Evolutionary conservation across 2,329 filamentous ascomycete genomes (phyloP).

Genomic region (Colletotrichum salicis): DNA sequence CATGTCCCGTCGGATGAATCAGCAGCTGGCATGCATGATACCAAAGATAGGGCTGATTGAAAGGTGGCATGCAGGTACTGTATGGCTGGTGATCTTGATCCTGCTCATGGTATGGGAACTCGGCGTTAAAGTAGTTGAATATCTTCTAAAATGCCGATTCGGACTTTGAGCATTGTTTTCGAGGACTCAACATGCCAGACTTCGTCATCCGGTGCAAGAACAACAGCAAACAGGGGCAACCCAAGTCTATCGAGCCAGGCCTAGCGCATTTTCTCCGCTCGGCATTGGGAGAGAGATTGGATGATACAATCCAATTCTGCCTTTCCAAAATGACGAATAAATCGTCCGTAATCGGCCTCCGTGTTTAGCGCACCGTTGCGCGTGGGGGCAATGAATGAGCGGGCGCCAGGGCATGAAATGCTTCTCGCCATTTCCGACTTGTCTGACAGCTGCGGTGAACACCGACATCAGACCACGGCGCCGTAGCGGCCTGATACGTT

Average conservation of each 20-base stretch:
- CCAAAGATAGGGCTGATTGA: background rate
- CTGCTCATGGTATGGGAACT: background rate
- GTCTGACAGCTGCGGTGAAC: slow-evolving; percentile 8
- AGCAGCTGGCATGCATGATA: background rate
- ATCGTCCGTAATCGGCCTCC: background rate
- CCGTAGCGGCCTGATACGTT: background rate
- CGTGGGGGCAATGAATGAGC: background rate
- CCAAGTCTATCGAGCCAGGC: slow-evolving; percentile 4
- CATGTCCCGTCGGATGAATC: background rate
- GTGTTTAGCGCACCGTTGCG: slow-evolving; percentile 1
- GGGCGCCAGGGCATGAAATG: background rate
- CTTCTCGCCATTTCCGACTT: slow-evolving; percentile 25
- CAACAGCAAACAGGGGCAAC: background rate
- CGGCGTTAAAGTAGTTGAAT: background rate
- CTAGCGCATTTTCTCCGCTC: slow-evolving; percentile 16
- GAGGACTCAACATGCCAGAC: background rate
- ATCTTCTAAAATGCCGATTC: background rate
- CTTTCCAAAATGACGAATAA: background rate
- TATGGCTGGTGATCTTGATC: background rate
- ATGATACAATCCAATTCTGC: background rate
- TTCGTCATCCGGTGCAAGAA: background rate
- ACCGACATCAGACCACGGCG: slow-evolving; percentile 9
- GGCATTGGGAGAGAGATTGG: slow-evolving; percentile 20
- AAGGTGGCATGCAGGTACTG: background rate
- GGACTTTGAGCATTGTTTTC: background rate